Percentiles rank a stretch among this genome's conserved stretches.
Conservation (phyloP, 306 rosid species). For the Vigna mungo region DNA sequence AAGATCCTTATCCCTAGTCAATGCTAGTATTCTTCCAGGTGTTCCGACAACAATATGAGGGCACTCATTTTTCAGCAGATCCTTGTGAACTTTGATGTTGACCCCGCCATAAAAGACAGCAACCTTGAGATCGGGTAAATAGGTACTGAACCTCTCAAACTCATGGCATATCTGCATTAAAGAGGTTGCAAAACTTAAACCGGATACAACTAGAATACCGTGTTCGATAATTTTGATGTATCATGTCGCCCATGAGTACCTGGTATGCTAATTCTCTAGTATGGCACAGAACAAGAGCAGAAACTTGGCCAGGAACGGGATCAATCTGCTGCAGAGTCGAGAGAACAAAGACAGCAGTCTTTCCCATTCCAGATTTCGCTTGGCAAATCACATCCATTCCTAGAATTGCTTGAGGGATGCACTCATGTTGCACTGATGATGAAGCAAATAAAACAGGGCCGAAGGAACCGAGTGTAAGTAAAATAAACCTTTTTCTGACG, state of each 20-base stretch:
- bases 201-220: not conserved
- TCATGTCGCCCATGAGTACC: constrained; percentile 50
- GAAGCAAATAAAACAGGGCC: constrained; percentile 79
- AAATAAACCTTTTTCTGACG: constrained; percentile 67
- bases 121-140: constrained; percentile 92
- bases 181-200: not conserved
- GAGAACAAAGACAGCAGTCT: constrained; percentile 98
- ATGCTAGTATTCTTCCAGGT: constrained; percentile 91
- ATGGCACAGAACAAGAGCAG: constrained; percentile 94
- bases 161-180: constrained; percentile 87
- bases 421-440: constrained; percentile 98
- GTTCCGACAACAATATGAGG: constrained; percentile 99
- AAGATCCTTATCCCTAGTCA: constrained; percentile 89
- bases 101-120: constrained; percentile 99
- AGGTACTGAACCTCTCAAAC: constrained; percentile 96
- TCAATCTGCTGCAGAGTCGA: constrained; percentile 97
- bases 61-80: constrained; percentile 88
- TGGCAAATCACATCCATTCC: constrained; percentile 99
- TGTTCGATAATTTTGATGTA: not conserved
- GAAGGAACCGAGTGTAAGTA: constrained; percentile 81
- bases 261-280: constrained; percentile 97
- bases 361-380: constrained; percentile 99
- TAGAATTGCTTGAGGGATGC: constrained; percentile 98
- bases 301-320: constrained; percentile 95
- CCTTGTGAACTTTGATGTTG: constrained; percentile 91